A percentile compares a stretch with the other conserved stretches of the same genome.
Conservation (phyloP, 140 eudicot species). For the Senecio squalidus region DNA sequence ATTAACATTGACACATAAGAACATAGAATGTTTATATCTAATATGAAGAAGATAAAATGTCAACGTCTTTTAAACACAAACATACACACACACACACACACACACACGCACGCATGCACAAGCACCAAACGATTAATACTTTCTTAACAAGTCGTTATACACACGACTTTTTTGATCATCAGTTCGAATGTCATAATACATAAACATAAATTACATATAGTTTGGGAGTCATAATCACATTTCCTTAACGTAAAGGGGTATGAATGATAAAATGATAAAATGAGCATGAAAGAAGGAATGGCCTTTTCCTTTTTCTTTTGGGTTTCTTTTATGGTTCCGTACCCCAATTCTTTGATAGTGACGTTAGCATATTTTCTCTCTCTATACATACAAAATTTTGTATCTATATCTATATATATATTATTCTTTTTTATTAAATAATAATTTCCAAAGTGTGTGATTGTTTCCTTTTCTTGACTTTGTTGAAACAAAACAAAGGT, state of each 20-base stretch:
- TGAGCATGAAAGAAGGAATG: conserved; percentile 15
- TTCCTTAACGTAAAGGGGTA: conserved; percentile 1
- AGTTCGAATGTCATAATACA: no score
- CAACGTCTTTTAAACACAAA: no score
- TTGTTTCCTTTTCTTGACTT: conserved; percentile 29
- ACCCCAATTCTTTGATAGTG: conserved; percentile 45
- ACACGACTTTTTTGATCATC: no score
- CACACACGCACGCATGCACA: no score
- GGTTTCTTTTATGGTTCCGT: conserved; percentile 24
- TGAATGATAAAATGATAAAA: neutral
- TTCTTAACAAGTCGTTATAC: no score
- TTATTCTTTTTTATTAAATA: conserved; percentile 15
- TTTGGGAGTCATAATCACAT: neutral
- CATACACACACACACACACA: no score
- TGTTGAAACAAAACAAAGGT: conserved; percentile 19
- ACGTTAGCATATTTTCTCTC: conserved; percentile 33
- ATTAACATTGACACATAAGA: neutral
- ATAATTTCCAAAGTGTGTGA: conserved; percentile 16
- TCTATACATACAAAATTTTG: neutral
- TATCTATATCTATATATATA: neutral
- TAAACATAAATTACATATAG: neutral
- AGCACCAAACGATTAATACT: no score
- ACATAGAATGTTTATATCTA: no score
- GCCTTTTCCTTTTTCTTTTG: conserved; percentile 21
- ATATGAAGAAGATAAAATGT: no score